Base-by-base conservation (phyloP, 805 yeast genomes). In the Sugiyamaella lignohabitans region DNA sequence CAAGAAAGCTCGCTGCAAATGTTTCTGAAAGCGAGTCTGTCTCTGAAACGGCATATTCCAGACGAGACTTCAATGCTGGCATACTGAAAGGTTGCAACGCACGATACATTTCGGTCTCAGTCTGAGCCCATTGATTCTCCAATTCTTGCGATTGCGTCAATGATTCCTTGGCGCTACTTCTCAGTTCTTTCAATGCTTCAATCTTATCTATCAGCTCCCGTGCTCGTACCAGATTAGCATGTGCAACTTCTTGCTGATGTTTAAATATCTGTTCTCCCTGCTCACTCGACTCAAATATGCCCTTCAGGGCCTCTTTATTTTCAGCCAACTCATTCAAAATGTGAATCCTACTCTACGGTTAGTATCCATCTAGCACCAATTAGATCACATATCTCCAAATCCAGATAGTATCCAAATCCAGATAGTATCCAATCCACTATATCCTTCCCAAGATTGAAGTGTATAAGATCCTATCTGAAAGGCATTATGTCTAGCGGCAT, bases 61-160 rank as follows among this genome's bases (percentile, higher is more conserved):
- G 54, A 29, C 58, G 48, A 3, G 49, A 51, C 45, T 61, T 59
- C 8, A 75, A 49, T 1, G 68, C 66, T 1, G 59, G 63, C 16
- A 62, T 55, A 40, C 72, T 61, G 53, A 68, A 73, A 32, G 70
- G 72, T 32, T 62, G 60, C 3, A 69, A 44, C 0, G 59, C 46
- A 1, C 55, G 23, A 42, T 63, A 54, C 67, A 74, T 68, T 14
- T 68, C 59, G 1, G 53, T 49, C 38, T 69, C 68, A 22, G 59
- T 41, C 1, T 55, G 60, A 36, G 67, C 65, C 73, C 75, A 72
- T 46, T 63, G 54, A 11, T 58, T 47, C 14, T 58, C 52, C 27
- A 37, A 29, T 38, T 65, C 67, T 36, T 62, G 57, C 1, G 57
- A 48, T 23, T 40, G 19, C 4, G 30, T 38, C 42, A 57, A 42